Evolutionary conservation across 768 basidiomycete species (phyloP), one percentile per base, ranked within the genome.

Genomic region (Sistotremastrum suecicum): DNA sequence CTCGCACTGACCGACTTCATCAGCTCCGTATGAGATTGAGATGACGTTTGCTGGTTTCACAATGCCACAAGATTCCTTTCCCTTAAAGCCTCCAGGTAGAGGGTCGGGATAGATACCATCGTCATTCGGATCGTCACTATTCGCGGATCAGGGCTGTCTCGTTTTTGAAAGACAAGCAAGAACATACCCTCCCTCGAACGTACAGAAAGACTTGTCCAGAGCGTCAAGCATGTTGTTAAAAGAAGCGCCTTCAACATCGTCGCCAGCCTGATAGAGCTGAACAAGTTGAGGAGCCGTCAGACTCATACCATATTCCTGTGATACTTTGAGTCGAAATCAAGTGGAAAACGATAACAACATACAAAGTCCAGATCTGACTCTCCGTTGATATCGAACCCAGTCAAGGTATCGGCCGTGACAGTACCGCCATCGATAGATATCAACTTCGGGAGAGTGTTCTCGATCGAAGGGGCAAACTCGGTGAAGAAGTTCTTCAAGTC

Each of bases 351-450:
- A 20, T 20, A 20, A 20, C 20, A 20, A 20, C 20, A 2, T 20
- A 20, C 20, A 20, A 84, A 72, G 56, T 86, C 83, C 3, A 86
- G 5, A 54, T 50, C 49, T 69, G 69, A 6, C 58, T 56, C 7
- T 53, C 58, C 3, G 64, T 65, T 10, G 67, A 65, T 20, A 44
- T 37, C 39, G 28, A 10, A 41, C 68, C 58, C 37, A 62, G 54
- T 28, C 70, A 57, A 11, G 63, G 58, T 3, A 63, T 70, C 49
- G 75, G 73, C 37, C 20, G 20, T 20, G 20, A 20, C 7, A 47
- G 43, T 48, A 66, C 74, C 74, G 49, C 56, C 60, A 37, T 62
- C 56, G 41, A 58, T 58, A 5, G 58, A 50, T 37, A 56, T 56
- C 9, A 71, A 50, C 4, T 48, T 48, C 2, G 72, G 74, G 4